Evolutionary conservation across 169 alveolate species (phyloP).

Genomic region (Besnoitia besnoiti): DNA sequence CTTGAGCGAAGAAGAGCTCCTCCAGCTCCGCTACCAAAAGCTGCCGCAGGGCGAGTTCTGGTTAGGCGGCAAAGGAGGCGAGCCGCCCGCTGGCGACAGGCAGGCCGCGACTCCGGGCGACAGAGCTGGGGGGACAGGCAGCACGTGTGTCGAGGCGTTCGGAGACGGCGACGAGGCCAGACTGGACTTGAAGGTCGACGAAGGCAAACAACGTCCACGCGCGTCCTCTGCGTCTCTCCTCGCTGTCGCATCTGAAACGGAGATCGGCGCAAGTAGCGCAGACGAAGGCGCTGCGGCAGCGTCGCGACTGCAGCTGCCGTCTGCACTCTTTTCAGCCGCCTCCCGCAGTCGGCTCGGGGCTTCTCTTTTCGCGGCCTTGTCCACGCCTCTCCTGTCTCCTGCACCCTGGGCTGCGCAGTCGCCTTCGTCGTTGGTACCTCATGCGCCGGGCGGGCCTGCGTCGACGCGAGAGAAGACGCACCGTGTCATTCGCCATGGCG

Average conservation of each 20-base stretch:
- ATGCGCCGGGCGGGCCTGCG: not conserved
- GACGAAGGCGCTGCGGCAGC: not conserved
- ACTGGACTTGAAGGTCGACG: too few species aligned
- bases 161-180: too few species aligned
- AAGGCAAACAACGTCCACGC: too few species aligned
- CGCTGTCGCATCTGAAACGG: too few species aligned
- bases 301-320: not conserved
- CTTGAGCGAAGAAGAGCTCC: not conserved
- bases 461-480: not conserved
- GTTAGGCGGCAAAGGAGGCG: conserved; percentile 11
- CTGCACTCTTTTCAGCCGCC: not conserved
- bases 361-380: not conserved
- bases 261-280: too few species aligned
- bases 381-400: not conserved
- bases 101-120: too few species aligned
- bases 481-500: conserved; percentile 41
- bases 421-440: not conserved
- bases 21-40: not conserved
- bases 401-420: not conserved
- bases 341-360: not conserved
- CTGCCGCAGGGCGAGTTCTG: conserved; percentile 15
- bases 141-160: not conserved
- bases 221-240: too few species aligned
- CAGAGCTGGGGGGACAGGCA: too few species aligned
- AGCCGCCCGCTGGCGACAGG: too few species aligned